These are phyloP conservation scores for Fistulinella prunicolor DNA, from an alignment of 768 basidiomycete species.

Conservation along the genomic window DNA sequence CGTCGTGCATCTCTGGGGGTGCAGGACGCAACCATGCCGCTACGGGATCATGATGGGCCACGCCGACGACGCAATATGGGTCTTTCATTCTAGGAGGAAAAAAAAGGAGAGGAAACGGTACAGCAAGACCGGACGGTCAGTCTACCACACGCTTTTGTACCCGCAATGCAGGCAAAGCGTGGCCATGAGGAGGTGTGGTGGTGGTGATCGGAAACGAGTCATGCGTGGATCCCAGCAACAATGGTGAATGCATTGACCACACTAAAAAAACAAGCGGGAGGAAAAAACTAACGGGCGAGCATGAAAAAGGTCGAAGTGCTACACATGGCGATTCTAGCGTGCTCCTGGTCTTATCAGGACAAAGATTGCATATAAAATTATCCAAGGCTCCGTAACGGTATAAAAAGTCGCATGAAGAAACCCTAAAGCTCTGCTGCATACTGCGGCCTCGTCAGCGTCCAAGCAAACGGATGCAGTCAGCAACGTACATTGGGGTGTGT, in stretches of 20 bases:
- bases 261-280: neutral
- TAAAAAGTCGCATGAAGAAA: neutral
- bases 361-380: conserved; percentile 1
- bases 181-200: neutral
- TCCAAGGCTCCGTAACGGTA: conserved; percentile 2
- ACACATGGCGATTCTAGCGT: conserved; percentile 9
- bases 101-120: neutral
- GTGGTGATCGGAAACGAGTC: neutral
- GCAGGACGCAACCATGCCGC: no score
- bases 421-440: conserved; percentile 26
- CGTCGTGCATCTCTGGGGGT: no score
- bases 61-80: neutral
- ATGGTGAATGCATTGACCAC: neutral
- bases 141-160: conserved; percentile 11
- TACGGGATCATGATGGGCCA: no score
- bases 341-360: conserved; percentile 1
- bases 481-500: conserved; percentile 16
- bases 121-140: neutral
- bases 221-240: neutral
- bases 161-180: neutral
- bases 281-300: conserved; percentile 3
- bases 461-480: no score
- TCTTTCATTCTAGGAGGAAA: neutral
- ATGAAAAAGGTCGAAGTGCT: conserved; percentile 15
- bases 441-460: conserved; percentile 10